Percentiles rank a stretch among this genome's conserved stretches.
Conservation (phyloP, 371 early-diverging fungal species). For the Apophysomyces sp. region DNA sequence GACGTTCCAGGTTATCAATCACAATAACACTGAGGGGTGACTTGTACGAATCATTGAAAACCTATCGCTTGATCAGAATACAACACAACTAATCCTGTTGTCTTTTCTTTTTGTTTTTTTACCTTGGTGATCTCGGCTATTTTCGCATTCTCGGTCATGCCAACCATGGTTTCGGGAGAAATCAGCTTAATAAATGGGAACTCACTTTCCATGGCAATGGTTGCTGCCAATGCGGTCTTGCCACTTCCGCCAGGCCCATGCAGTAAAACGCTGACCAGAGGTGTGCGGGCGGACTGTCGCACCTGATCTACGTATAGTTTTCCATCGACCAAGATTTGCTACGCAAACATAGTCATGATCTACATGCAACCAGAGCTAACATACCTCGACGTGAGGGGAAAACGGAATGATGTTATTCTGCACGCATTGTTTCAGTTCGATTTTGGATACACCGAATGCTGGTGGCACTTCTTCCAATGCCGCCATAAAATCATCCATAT, state of each 20-base stretch:
- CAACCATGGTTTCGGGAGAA: constrained; percentile 97
- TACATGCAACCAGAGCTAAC: not conserved
- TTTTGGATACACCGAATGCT: constrained; percentile 97
- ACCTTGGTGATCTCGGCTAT: constrained; percentile 91
- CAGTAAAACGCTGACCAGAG: constrained; percentile 84
- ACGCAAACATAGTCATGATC: not conserved
- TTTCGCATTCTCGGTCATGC: constrained; percentile 92
- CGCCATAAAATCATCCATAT: constrained; percentile 89
- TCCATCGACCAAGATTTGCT: constrained; percentile 81
- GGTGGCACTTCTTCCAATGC: constrained; percentile 98
- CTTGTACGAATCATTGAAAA: constrained; percentile 98
- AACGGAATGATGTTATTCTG: constrained; percentile 87
- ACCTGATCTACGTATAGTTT: constrained; percentile 88
- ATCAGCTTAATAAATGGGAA: constrained; percentile 99
- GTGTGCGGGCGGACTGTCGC: constrained; percentile 78
- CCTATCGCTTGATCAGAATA: constrained; percentile 25
- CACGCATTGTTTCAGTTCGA: constrained; percentile 85
- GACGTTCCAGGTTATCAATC: constrained; percentile 96
- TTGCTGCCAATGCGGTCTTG: constrained; percentile 98
- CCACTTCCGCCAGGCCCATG: constrained; percentile 93
- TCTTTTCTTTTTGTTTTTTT: not conserved
- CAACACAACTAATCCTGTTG: too few species aligned
- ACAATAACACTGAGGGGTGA: constrained; percentile 96
- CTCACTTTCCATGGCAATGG: constrained; percentile 90
- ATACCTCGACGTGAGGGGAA: constrained; percentile 66